Conservation (phyloP, 192 early-diverging fungal genomes). For the Funneliformis geosporum region DNA sequence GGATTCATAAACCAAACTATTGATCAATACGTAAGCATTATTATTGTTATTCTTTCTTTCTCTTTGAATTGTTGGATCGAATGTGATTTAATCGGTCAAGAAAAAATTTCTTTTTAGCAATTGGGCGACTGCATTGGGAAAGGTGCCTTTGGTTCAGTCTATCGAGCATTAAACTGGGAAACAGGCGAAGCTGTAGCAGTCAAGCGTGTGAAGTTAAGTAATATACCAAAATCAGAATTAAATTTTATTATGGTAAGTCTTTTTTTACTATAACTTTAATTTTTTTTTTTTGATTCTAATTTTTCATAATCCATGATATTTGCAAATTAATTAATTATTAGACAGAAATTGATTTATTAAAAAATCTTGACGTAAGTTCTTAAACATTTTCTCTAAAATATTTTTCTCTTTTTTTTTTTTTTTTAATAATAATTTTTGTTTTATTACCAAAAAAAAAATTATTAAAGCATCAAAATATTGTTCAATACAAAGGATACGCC, state of each 20-base stretch:
- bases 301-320: background rate
- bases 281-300: conserved; percentile 8
- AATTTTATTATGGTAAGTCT: conserved; percentile 43
- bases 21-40: background rate
- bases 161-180: conserved; percentile 63
- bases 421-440: conserved; percentile 13
- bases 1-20: background rate
- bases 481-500: conserved; percentile 76
- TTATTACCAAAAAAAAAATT: conserved; percentile 6
- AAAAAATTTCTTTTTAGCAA: conserved; percentile 43
- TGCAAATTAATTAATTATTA: conserved; percentile 33
- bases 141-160: conserved; percentile 73
- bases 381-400: background rate
- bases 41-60: background rate
- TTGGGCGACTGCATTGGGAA: conserved; percentile 75
- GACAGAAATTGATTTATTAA: conserved; percentile 56
- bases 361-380: conserved; percentile 48
- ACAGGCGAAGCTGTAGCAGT: conserved; percentile 72
- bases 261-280: background rate
- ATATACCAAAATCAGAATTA: conserved; percentile 44
- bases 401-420: conserved; percentile 11
- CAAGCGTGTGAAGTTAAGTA: conserved; percentile 65
- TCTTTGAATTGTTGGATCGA: background rate
- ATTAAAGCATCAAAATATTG: conserved; percentile 61
- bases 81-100: background rate